phyloP scores from a whole-genome alignment of 805 yeast genomes.

The Ascoidea rubescens region DNA sequence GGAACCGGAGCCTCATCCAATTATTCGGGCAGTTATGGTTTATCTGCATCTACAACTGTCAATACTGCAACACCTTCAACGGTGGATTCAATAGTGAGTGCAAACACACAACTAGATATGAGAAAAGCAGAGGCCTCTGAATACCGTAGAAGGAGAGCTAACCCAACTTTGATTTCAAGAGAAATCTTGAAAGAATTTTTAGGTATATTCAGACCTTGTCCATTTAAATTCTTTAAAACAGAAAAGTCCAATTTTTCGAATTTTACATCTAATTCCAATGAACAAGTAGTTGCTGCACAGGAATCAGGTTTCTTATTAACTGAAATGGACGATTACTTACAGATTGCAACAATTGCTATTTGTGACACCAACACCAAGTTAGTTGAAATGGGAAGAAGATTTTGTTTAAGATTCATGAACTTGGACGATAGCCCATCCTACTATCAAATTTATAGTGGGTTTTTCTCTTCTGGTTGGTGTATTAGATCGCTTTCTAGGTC shows the following conservation, averaged over 20 bases:
- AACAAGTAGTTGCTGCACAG: constrained; percentile 1
- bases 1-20: not conserved
- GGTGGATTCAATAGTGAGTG: not conserved
- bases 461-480: constrained; percentile 4
- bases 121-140: constrained; percentile 2
- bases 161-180: constrained; percentile 8
- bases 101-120: not conserved
- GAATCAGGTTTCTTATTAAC: constrained; percentile 1
- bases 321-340: constrained; percentile 6
- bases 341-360: constrained; percentile 6
- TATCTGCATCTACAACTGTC: not conserved
- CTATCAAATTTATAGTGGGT: constrained; percentile 4
- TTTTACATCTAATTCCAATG: constrained; percentile 4
- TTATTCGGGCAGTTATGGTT: not conserved
- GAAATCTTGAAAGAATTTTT: constrained; percentile 9
- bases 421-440: constrained; percentile 2
- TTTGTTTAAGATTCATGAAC: constrained; percentile 5
- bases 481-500: not conserved
- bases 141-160: constrained; percentile 6
- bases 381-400: constrained; percentile 7
- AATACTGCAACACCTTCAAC: not conserved
- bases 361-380: constrained; percentile 8
- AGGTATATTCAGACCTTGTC: constrained; percentile 5
- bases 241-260: not conserved
- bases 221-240: constrained; percentile 6